Percentiles rank a stretch among this genome's conserved stretches.
Conservation (phyloP, 2,329 filamentous ascomycete species). For the Aspergillus clavatus region DNA sequence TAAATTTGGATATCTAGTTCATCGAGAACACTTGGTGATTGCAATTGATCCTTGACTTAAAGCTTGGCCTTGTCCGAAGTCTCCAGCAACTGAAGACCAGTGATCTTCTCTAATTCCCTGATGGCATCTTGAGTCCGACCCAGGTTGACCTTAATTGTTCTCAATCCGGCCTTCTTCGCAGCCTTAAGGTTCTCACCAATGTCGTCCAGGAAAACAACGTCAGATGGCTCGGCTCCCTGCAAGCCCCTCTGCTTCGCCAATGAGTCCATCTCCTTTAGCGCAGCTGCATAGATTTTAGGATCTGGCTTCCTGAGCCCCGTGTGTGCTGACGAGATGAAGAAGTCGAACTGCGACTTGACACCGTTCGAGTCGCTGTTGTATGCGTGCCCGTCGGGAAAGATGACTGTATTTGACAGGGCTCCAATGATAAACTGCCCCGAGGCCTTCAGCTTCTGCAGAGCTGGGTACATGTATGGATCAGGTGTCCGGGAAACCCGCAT, state of each 20-base stretch:
- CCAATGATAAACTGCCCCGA: conserved; percentile 67
- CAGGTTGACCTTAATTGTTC: conserved; percentile 78
- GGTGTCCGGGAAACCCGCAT: conserved; percentile 66
- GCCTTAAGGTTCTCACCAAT: conserved; percentile 90
- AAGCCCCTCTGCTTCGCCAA: conserved; percentile 56
- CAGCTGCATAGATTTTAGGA: conserved; percentile 70
- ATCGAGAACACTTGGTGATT: neutral
- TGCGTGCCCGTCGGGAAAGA: conserved; percentile 71
- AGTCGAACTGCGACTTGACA: conserved; percentile 67
- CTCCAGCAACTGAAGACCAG: conserved; percentile 54
- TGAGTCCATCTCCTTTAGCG: conserved; percentile 62
- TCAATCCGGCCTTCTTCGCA: conserved; percentile 67
- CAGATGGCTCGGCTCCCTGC: conserved; percentile 53
- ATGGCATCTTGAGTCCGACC: conserved; percentile 78
- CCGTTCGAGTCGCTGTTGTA: conserved; percentile 59
- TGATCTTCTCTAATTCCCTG: conserved; percentile 69
- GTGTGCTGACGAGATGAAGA: conserved; percentile 83
- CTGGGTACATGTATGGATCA: conserved; percentile 86
- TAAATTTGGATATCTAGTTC: conserved; percentile 4
- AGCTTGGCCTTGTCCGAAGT: conserved; percentile 34
- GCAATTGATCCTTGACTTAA: conserved; percentile 12
- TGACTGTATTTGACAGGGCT: conserved; percentile 84
- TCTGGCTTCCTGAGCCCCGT: conserved; percentile 86
- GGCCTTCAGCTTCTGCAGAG: conserved; percentile 62
- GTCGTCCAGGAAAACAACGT: conserved; percentile 86